These are phyloP conservation scores for Pistacia integerrima DNA, from an alignment of 345 rosid species.

Conservation along the genomic window DNA sequence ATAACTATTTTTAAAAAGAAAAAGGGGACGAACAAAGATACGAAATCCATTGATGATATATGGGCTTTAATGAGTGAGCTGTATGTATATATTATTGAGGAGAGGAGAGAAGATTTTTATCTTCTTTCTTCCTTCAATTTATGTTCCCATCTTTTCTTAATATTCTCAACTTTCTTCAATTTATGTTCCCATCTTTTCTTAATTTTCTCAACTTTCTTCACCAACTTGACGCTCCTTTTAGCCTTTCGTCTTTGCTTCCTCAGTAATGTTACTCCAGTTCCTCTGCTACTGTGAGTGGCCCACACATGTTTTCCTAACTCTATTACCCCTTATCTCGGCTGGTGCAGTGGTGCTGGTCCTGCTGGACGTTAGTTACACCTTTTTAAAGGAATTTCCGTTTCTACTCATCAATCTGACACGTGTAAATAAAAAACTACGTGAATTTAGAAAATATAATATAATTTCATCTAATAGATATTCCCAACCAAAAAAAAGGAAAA, in stretches of 20 bases:
- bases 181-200: too few species aligned
- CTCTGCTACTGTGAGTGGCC: background rate
- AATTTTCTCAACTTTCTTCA: background rate
- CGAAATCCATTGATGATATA: constrained; percentile 34
- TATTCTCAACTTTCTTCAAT: background rate
- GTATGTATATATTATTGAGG: constrained; percentile 1
- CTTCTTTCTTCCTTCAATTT: background rate
- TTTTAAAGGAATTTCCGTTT: too few species aligned
- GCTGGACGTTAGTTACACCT: too few species aligned
- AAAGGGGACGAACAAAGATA: constrained; percentile 49
- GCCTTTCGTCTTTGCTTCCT: background rate
- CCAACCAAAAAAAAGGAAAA: too few species aligned
- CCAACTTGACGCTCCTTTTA: background rate
- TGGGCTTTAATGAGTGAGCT: constrained; percentile 1
- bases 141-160: too few species aligned
- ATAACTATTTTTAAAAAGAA: constrained; percentile 50
- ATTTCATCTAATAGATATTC: too few species aligned
- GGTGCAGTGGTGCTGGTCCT: too few species aligned
- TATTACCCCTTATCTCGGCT: background rate
- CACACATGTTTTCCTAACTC: background rate
- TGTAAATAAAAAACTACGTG: too few species aligned
- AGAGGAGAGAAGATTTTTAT: background rate
- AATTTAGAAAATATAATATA: too few species aligned
- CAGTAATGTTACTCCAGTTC: background rate
- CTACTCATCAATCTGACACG: too few species aligned